Conservation (phyloP, 768 basidiomycete species). For the Dentipellis sp. region DNA sequence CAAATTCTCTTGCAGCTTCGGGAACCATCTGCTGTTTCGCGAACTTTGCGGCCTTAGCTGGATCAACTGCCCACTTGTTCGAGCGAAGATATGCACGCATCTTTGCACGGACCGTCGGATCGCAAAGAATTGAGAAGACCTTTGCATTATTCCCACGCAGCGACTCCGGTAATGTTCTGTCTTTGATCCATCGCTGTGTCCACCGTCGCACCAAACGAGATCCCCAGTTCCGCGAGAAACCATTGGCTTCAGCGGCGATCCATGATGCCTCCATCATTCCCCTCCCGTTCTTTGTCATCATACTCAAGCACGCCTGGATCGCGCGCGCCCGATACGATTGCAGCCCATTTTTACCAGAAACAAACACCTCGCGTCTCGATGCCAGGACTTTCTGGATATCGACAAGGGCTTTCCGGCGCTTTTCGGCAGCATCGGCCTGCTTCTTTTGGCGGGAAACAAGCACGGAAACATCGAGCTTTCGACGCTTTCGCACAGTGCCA, state of each 20-base stretch:
- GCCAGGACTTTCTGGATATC: neutral
- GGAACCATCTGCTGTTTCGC: constrained; percentile 10
- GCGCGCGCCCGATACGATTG: constrained; percentile 16
- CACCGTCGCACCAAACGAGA: constrained; percentile 11
- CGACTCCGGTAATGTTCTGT: constrained; percentile 10
- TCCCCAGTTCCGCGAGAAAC: constrained; percentile 14
- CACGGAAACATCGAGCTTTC: neutral
- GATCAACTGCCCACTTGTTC: constrained; percentile 15
- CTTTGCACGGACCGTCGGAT: constrained; percentile 9
- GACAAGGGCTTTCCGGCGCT: neutral
- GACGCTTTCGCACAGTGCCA: too few species aligned
- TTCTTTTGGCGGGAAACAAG: neutral
- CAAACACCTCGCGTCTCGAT: neutral
- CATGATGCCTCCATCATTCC: constrained; percentile 16
- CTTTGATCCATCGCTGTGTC: constrained; percentile 7
- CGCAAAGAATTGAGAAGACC: constrained; percentile 8
- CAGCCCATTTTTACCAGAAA: constrained; percentile 11
- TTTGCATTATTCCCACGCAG: constrained; percentile 11
- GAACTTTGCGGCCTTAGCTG: constrained; percentile 8
- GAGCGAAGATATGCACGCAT: constrained; percentile 11
- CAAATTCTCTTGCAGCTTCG: constrained; percentile 5
- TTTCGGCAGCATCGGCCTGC: neutral
- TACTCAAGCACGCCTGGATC: constrained; percentile 12
- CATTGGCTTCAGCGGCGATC: neutral
- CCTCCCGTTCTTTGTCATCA: constrained; percentile 14